Percentiles rank a stretch among this genome's conserved stretches.
Conservation (phyloP, 768 basidiomycete genomes). For the Serendipita vermifera region DNA sequence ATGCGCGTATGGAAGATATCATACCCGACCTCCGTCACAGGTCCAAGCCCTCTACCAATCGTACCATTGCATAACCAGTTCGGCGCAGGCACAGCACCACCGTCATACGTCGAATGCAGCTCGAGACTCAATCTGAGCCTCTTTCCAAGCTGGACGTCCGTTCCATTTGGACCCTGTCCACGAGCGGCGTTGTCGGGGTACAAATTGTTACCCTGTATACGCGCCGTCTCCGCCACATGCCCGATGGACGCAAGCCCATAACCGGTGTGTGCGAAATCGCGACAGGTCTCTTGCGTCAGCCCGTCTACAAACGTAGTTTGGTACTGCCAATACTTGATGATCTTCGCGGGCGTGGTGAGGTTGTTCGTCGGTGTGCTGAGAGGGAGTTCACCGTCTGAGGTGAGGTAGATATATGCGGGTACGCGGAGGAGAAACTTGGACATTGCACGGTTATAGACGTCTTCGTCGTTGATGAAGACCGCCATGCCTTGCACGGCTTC, state of each 20-base stretch:
- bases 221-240: not conserved
- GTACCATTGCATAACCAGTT: not conserved
- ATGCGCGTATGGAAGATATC: not conserved
- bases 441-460: not conserved
- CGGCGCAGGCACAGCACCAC: not conserved
- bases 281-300: not conserved
- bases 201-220: not conserved
- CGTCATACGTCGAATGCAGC: not conserved
- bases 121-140: not conserved
- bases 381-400: not conserved
- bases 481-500: conserved; percentile 2
- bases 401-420: not conserved
- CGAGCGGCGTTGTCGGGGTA: not conserved
- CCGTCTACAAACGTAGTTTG: not conserved
- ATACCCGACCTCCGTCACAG: not conserved
- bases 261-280: not conserved
- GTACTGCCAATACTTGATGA: not conserved
- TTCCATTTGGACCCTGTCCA: too few relatives aligned
- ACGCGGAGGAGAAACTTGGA: not conserved
- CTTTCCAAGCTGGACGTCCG: too few relatives aligned
- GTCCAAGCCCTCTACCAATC: not conserved
- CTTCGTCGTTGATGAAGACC: not conserved
- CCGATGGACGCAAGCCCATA: not conserved
- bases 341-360: not conserved
- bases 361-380: not conserved